Percentiles rank a stretch among this genome's conserved stretches.
Evolutionary conservation across 2,329 filamentous ascomycete genomes (phyloP).

Genomic region (Exophiala aquamarina): DNA sequence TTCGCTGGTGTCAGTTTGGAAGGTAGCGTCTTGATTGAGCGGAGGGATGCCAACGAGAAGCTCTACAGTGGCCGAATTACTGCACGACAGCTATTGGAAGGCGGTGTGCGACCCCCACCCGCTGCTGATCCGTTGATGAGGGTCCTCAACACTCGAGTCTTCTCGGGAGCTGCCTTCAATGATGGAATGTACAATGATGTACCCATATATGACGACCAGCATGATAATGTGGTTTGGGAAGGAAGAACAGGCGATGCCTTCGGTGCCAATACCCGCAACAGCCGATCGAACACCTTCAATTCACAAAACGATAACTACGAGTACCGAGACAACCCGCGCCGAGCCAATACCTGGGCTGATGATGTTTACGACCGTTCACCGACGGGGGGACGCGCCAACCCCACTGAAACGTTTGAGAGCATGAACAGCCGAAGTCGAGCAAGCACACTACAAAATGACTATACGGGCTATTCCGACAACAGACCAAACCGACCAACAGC

Average conservation of each 20-base stretch:
- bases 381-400: conserved; percentile 23
- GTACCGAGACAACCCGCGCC: conserved; percentile 53
- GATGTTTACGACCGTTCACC: conserved; percentile 47
- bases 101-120: conserved; percentile 73
- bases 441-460: conserved; percentile 46
- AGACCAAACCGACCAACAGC: conserved; percentile 78
- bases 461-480: conserved; percentile 53
- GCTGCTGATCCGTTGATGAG: conserved; percentile 81
- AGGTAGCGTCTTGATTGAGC: conserved; percentile 88
- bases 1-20: conserved; percentile 96
- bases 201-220: conserved; percentile 80
- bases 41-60: conserved; percentile 95
- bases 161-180: conserved; percentile 62
- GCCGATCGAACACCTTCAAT: conserved; percentile 57
- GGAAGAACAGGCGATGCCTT: conserved; percentile 68
- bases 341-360: conserved; percentile 51
- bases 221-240: conserved; percentile 84
- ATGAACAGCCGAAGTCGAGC: conserved; percentile 39
- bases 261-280: conserved; percentile 63
- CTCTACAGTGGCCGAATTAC: conserved; percentile 83
- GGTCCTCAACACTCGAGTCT: conserved; percentile 80
- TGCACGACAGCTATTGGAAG: conserved; percentile 77
- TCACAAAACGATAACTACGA: conserved; percentile 50
- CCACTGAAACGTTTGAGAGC: conserved; percentile 36
- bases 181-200: conserved; percentile 89